These are phyloP conservation scores for Globisporangium takayamanum DNA, from an alignment of 352 stramenopile species.

Conservation along the genomic window DNA sequence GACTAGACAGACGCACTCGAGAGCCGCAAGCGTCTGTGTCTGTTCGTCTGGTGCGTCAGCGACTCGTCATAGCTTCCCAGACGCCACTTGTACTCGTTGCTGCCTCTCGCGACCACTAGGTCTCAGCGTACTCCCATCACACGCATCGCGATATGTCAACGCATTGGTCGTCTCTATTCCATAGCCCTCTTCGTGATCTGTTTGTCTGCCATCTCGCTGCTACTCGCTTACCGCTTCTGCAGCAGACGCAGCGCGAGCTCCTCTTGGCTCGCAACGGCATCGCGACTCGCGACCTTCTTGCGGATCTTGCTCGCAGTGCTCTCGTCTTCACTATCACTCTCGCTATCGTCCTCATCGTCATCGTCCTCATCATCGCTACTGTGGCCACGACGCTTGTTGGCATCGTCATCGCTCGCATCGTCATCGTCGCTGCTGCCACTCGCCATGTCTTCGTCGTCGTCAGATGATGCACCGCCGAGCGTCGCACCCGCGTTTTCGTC, in stretches of 20 bases:
- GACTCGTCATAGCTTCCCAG: too few species aligned
- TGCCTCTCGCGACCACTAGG: background rate
- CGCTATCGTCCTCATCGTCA: slow-evolving; percentile 10
- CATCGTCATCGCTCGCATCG: slow-evolving; percentile 11
- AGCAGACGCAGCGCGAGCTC: slow-evolving; percentile 73
- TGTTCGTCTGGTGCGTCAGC: background rate
- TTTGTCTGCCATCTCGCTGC: slow-evolving; percentile 1
- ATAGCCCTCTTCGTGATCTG: background rate
- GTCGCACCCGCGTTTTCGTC: slow-evolving; percentile 13
- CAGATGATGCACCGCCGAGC: slow-evolving; percentile 25
- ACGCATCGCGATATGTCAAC: background rate
- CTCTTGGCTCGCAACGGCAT: slow-evolving; percentile 62
- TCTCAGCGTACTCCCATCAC: background rate
- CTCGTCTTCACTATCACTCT: slow-evolving; percentile 11
- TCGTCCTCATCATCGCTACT: slow-evolving; percentile 20
- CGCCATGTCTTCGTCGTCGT: slow-evolving; percentile 19
- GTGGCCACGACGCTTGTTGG: background rate
- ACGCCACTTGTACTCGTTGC: background rate
- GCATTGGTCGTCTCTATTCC: too few species aligned
- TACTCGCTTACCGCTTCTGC: slow-evolving; percentile 37
- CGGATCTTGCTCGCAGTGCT: slow-evolving; percentile 15
- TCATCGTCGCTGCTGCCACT: slow-evolving; percentile 24
- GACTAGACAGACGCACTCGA: background rate
- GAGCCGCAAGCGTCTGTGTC: background rate
- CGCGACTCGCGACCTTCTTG: slow-evolving; percentile 43